Evolutionary conservation across 345 rosid genomes (phyloP).

Genomic region (Excoecaria cochinchinensis): DNA sequence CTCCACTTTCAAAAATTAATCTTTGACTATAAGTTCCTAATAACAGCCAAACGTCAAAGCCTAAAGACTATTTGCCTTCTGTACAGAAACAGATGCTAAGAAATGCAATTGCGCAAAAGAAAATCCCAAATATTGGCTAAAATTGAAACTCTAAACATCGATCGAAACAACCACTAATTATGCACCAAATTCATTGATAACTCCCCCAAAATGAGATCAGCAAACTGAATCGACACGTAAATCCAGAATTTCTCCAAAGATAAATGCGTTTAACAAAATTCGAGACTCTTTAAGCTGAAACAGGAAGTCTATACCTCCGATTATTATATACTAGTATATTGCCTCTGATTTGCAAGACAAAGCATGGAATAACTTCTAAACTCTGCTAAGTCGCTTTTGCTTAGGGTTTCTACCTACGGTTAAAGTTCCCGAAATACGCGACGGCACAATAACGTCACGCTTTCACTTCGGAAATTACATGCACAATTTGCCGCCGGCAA

Average conservation of each 20-base stretch:
- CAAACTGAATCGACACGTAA: slow-evolving; percentile 30
- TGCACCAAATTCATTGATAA: background rate
- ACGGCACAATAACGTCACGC: slow-evolving; percentile 40
- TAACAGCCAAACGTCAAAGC: background rate
- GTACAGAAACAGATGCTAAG: slow-evolving; percentile 15
- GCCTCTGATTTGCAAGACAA: slow-evolving; percentile 41
- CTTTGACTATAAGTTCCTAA: background rate
- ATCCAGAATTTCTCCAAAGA: slow-evolving; percentile 19
- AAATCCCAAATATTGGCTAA: slow-evolving; percentile 8
- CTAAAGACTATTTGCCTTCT: slow-evolving; percentile 5
- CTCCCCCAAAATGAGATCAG: slow-evolving; percentile 14
- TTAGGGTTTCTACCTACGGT: slow-evolving; percentile 32
- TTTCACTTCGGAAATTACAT: slow-evolving; percentile 15
- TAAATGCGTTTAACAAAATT: slow-evolving; percentile 29
- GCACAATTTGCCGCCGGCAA: slow-evolving; percentile 18
- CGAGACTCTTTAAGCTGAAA: slow-evolving; percentile 28
- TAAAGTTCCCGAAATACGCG: slow-evolving; percentile 50
- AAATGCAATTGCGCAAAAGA: background rate
- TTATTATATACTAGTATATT: slow-evolving; percentile 27
- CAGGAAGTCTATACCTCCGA: slow-evolving; percentile 13
- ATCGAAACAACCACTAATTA: slow-evolving; percentile 16
- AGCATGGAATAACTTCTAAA: slow-evolving; percentile 65
- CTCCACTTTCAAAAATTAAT: slow-evolving; percentile 20
- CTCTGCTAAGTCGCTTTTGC: slow-evolving; percentile 42
- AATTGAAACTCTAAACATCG: slow-evolving; percentile 1